phyloP scores from a whole-genome alignment of 2,329 filamentous ascomycete species.

The Cytospora chrysosperma region DNA sequence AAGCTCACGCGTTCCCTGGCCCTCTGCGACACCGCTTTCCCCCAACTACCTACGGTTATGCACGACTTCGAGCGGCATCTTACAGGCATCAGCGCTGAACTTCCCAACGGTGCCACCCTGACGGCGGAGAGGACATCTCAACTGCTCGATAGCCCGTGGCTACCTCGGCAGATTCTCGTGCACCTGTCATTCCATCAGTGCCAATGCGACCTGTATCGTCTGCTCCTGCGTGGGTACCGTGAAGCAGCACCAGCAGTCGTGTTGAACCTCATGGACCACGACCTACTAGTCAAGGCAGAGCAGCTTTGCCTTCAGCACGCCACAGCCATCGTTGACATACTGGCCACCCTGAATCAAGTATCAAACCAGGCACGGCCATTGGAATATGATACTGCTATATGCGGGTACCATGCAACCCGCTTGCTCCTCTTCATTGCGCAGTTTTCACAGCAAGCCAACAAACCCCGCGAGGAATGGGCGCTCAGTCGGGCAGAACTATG shows the following conservation, averaged over 20 bases:
- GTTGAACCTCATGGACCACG: slow-evolving; percentile 30
- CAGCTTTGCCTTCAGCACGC: slow-evolving; percentile 21
- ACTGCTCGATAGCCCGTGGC: slow-evolving; percentile 25
- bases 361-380: slow-evolving; percentile 22
- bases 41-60: slow-evolving; percentile 18
- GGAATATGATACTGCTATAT: slow-evolving; percentile 29
- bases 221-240: slow-evolving; percentile 41
- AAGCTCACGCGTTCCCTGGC: slow-evolving; percentile 24
- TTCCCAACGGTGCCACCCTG: slow-evolving; percentile 9
- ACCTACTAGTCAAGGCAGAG: slow-evolving; percentile 33
- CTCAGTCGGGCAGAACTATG: slow-evolving; percentile 32
- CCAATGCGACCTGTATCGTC: slow-evolving; percentile 45
- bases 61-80: slow-evolving; percentile 21
- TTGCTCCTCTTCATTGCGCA: slow-evolving; percentile 30
- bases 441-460: slow-evolving; percentile 14
- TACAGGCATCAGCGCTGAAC: slow-evolving; percentile 10
- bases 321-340: slow-evolving; percentile 24
- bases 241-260: slow-evolving; percentile 38
- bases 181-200: slow-evolving; percentile 42
- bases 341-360: slow-evolving; percentile 27
- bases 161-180: slow-evolving; percentile 32
- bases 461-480: slow-evolving; percentile 28
- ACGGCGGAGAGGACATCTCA: slow-evolving; percentile 11
- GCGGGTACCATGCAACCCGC: slow-evolving; percentile 28
- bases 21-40: slow-evolving; percentile 17